These are phyloP conservation scores for Parmales sp. DNA, from an alignment of 108 stramenopile species.

Conservation along the genomic window DNA sequence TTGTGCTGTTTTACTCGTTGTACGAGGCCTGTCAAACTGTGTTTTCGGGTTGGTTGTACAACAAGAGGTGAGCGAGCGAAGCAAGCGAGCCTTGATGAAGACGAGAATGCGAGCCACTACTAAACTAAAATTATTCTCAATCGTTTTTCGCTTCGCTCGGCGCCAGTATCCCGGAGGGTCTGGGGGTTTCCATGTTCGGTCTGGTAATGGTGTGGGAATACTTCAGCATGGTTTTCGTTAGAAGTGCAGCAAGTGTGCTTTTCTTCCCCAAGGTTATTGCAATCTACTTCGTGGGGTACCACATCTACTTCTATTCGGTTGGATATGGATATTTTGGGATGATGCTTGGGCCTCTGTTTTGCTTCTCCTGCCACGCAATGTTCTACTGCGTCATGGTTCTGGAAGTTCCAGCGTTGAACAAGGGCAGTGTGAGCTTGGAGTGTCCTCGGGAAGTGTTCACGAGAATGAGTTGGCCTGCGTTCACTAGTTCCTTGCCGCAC, in stretches of 20 bases:
- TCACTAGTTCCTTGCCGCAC: constrained; percentile 33
- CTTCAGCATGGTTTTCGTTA: constrained; percentile 48
- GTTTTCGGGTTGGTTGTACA: constrained; percentile 49
- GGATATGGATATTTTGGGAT: constrained; percentile 52
- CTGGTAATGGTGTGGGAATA: constrained; percentile 57
- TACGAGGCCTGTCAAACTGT: constrained; percentile 58
- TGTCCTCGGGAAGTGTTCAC: constrained; percentile 52
- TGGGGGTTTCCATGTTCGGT: constrained; percentile 49
- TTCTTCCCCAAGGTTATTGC: constrained; percentile 49
- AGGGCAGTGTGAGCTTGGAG: constrained; percentile 41
- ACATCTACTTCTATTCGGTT: constrained; percentile 52
- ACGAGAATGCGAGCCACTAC: no score
- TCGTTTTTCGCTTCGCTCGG: no score
- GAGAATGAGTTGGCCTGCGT: constrained; percentile 51
- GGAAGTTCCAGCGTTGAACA: constrained; percentile 40
- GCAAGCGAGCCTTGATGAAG: no score
- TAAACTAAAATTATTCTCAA: no score
- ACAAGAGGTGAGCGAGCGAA: no score
- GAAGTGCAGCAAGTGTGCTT: constrained; percentile 24
- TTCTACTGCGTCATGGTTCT: constrained; percentile 42
- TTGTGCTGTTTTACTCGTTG: constrained; percentile 51
- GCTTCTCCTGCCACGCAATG: constrained; percentile 43
- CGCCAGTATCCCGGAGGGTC: constrained; percentile 38
- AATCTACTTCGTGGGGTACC: constrained; percentile 47
- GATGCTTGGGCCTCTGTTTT: constrained; percentile 36